A percentile compares a stretch with the other conserved stretches of the same genome.
These are phyloP conservation scores for Anastatica hierochuntica DNA, from an alignment of 345 rosid species.

Conservation along the genomic window DNA sequence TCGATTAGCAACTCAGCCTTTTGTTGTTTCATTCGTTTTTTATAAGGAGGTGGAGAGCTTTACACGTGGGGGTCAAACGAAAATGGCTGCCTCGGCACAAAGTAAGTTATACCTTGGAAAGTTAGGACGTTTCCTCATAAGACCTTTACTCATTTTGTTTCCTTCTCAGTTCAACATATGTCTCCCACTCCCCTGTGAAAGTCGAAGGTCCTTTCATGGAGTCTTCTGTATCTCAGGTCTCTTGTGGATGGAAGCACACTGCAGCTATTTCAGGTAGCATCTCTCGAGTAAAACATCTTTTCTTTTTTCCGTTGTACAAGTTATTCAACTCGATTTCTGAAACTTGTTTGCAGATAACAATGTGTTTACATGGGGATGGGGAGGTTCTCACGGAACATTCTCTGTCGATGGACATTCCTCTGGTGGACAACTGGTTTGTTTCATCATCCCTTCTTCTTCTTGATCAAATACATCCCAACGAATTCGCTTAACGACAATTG, in stretches of 20 bases:
- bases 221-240: conserved; percentile 61
- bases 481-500: not conserved
- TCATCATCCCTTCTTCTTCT: conserved; percentile 6
- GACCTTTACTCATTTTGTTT: conserved; percentile 1
- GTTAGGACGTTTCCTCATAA: not conserved
- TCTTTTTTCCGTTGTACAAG: not conserved
- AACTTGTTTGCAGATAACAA: conserved; percentile 45
- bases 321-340: not conserved
- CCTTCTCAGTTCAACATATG: conserved; percentile 47
- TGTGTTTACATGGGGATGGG: conserved; percentile 94
- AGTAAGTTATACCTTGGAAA: conserved; percentile 33
- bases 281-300: not conserved
- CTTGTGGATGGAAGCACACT: conserved; percentile 99
- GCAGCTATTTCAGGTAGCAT: conserved; percentile 80
- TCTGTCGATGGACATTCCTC: conserved; percentile 86
- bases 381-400: conserved; percentile 91
- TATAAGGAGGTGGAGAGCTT: conserved; percentile 65
- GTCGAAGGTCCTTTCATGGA: conserved; percentile 60
- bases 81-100: conserved; percentile 88
- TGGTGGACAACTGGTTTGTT: conserved; percentile 87
- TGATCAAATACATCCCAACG: not conserved
- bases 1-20: conserved; percentile 5
- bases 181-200: conserved; percentile 57
- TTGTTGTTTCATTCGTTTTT: conserved; percentile 8
- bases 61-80: conserved; percentile 90